A percentile compares a stretch with the other conserved stretches of the same genome.
Evolutionary conservation across 2,329 filamentous ascomycete species (phyloP).

Genomic region (Exophiala lecanii-corni): DNA sequence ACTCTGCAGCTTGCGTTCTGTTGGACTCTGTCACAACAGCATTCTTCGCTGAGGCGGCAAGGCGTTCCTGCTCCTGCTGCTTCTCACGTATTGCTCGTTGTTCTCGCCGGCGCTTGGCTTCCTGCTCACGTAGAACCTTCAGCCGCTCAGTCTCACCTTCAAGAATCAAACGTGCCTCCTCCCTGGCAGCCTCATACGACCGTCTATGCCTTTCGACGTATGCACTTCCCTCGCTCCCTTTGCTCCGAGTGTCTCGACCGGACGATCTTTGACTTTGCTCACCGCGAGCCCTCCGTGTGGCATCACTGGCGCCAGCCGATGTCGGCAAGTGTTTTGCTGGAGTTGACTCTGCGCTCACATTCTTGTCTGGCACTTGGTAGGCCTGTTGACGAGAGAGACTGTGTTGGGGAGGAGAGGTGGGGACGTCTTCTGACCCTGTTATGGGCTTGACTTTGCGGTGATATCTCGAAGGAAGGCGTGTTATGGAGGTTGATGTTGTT

Average conservation of each 20-base stretch:
- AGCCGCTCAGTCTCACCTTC: slow-evolving; percentile 25
- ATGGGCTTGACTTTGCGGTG: slow-evolving; percentile 9
- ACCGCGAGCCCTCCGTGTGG: no score
- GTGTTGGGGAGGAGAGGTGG: no score
- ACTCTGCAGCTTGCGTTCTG: not conserved
- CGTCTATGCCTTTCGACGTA: slow-evolving; percentile 8
- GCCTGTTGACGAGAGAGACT: no score
- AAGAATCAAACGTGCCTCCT: slow-evolving; percentile 26
- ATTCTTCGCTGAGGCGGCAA: not conserved
- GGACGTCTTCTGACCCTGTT: not conserved
- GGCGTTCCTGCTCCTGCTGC: slow-evolving; percentile 1
- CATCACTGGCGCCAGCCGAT: no score
- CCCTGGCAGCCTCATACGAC: slow-evolving; percentile 22
- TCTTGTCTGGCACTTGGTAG: no score
- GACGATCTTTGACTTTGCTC: slow-evolving; percentile 1
- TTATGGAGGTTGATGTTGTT: slow-evolving; percentile 7
- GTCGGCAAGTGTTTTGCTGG: no score
- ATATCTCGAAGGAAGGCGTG: slow-evolving; percentile 19
- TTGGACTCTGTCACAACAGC: not conserved
- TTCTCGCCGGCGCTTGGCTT: slow-evolving; percentile 11
- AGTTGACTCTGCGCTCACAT: no score
- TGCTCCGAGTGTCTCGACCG: not conserved
- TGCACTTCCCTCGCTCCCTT: slow-evolving; percentile 1
- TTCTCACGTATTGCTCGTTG: slow-evolving; percentile 11
- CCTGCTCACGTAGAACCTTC: slow-evolving; percentile 15